Conservation (phyloP, 1,284 basidiomycete species). For the Leccinum griseonigrum region DNA sequence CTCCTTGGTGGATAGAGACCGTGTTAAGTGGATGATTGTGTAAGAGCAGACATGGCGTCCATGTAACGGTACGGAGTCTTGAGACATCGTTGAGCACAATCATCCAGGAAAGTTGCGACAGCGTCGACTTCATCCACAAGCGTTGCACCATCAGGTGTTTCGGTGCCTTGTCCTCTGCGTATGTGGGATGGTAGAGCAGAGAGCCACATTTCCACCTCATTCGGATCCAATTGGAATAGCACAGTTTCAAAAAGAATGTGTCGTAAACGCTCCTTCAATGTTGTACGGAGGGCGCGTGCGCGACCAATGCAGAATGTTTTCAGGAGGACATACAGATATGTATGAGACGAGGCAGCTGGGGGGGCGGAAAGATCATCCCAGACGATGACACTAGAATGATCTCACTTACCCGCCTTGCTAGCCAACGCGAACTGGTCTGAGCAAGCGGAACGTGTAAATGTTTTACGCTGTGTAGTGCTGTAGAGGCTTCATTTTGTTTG, state of each 20-base stretch:
- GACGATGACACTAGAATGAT: constrained; percentile 2
- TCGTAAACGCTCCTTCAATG: constrained; percentile 56
- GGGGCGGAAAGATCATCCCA: neutral
- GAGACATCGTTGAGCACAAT: constrained; percentile 80
- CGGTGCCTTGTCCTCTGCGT: constrained; percentile 35
- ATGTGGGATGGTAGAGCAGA: constrained; percentile 46
- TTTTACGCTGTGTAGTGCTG: constrained; percentile 53
- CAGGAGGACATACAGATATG: constrained; percentile 67
- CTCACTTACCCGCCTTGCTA: constrained; percentile 61
- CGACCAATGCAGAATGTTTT: constrained; percentile 53
- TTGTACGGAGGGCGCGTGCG: constrained; percentile 50
- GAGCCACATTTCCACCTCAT: constrained; percentile 80
- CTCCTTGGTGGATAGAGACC: neutral
- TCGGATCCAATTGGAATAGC: constrained; percentile 78
- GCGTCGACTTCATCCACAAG: constrained; percentile 58
- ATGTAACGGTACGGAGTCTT: constrained; percentile 89
- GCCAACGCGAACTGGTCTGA: constrained; percentile 80
- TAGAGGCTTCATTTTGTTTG: constrained; percentile 15
- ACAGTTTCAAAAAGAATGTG: constrained; percentile 67
- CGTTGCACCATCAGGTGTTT: constrained; percentile 49
- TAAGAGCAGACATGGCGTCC: constrained; percentile 49
- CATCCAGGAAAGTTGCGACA: constrained; percentile 79
- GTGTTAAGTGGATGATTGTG: constrained; percentile 7
- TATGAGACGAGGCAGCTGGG: constrained; percentile 45
- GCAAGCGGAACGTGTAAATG: constrained; percentile 81